These are phyloP conservation scores for Paramyrothecium roridum DNA, from an alignment of 2,329 filamentous ascomycete species.

Conservation along the genomic window DNA sequence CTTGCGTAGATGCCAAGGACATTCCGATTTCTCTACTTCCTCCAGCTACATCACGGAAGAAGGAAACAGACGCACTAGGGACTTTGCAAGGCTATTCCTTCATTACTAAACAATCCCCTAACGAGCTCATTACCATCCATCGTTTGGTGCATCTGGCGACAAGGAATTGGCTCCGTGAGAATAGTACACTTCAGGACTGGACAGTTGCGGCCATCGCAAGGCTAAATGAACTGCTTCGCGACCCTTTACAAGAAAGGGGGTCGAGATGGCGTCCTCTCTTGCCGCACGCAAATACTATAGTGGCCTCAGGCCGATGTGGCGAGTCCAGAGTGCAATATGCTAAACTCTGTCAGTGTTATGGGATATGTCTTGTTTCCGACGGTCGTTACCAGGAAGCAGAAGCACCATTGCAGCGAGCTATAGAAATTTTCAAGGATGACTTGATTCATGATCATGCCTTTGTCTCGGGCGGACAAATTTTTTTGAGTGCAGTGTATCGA, in stretches of 20 bases:
- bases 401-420: constrained; percentile 4
- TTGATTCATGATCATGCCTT: not conserved
- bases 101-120: constrained; percentile 16
- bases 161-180: constrained; percentile 17
- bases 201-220: not conserved
- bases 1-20: constrained; percentile 33
- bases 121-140: constrained; percentile 29
- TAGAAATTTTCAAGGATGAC: not conserved
- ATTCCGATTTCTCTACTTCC: constrained; percentile 32
- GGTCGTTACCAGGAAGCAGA: constrained; percentile 1
- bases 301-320: not conserved
- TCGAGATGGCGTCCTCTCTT: constrained; percentile 3
- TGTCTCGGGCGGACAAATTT: too few relatives aligned
- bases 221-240: constrained; percentile 1
- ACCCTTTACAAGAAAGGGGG: not conserved
- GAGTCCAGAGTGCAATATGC: not conserved
- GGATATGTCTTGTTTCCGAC: constrained; percentile 3
- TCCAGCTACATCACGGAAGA: constrained; percentile 3
- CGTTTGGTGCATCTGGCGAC: constrained; percentile 29
- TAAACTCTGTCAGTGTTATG: not conserved
- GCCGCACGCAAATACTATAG: constrained; percentile 1
- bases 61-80: constrained; percentile 21
- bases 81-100: constrained; percentile 27
- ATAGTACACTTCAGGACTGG: constrained; percentile 2
- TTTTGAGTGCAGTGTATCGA: not conserved